phyloP scores from a whole-genome alignment of 2,329 filamentous ascomycete species.

The Fusarium azukiicola region DNA sequence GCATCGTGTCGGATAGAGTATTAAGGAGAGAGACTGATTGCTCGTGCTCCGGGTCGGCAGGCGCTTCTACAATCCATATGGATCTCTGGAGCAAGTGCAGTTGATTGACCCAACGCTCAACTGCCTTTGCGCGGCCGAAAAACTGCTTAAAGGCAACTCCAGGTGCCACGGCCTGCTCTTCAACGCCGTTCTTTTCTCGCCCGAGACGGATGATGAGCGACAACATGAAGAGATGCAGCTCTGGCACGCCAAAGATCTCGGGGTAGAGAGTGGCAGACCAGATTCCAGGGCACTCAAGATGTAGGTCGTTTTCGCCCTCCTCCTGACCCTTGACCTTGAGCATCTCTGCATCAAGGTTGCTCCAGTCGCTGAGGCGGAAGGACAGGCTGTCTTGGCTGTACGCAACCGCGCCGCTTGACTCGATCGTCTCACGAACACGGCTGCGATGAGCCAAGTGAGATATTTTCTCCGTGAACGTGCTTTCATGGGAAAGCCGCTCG shows the following conservation, averaged over 20 bases:
- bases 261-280: constrained; percentile 46
- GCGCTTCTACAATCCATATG: constrained; percentile 23
- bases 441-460: constrained; percentile 33
- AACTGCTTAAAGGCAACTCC: constrained; percentile 31
- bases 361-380: constrained; percentile 35
- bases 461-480: constrained; percentile 25
- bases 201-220: constrained; percentile 39
- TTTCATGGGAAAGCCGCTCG: constrained; percentile 37
- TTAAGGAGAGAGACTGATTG: constrained; percentile 32
- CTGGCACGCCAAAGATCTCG: constrained; percentile 44
- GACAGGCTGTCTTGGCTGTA: constrained; percentile 38
- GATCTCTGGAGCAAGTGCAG: constrained; percentile 28
- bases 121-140: constrained; percentile 31
- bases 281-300: constrained; percentile 38
- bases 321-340: constrained; percentile 29
- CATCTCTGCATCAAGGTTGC: constrained; percentile 42
- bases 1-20: constrained; percentile 38
- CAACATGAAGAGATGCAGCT: constrained; percentile 40
- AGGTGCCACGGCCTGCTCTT: background rate
- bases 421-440: constrained; percentile 36
- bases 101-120: constrained; percentile 43
- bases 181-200: constrained; percentile 25
- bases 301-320: constrained; percentile 46
- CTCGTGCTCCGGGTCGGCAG: constrained; percentile 30
- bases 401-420: constrained; percentile 32